A percentile compares a stretch with the other conserved stretches of the same genome.
Conservation (phyloP, 176 grass and related monocot genomes). For the Bonia amplexicaulis region DNA sequence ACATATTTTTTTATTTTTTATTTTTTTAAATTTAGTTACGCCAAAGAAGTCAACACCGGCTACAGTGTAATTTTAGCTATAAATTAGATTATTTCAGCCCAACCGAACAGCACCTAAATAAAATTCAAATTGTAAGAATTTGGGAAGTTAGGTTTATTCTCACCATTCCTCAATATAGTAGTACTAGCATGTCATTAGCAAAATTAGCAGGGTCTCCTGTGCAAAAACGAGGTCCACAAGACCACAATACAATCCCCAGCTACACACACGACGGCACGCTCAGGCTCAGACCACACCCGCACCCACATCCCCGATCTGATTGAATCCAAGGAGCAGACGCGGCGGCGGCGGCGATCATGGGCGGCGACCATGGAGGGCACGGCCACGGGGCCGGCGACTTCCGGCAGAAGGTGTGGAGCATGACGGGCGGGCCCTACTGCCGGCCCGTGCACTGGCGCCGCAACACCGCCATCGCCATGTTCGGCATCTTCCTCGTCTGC, state of each 20-base stretch:
- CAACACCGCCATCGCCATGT: conserved; percentile 94
- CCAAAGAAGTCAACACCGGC: no score
- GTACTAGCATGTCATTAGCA: background rate
- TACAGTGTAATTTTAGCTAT: no score
- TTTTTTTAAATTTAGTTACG: no score
- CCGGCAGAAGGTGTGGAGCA: conserved; percentile 93
- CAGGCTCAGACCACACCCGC: conserved; percentile 1
- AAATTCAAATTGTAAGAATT: background rate
- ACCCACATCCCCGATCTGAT: conserved; percentile 35
- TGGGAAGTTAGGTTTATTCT: background rate
- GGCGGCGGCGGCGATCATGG: conserved; percentile 34
- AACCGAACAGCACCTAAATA: no score
- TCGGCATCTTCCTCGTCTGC: conserved; percentile 79
- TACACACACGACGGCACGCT: background rate
- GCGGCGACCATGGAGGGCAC: conserved; percentile 40
- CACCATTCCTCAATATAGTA: background rate
- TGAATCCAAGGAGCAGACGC: conserved; percentile 23
- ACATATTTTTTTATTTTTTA: no score
- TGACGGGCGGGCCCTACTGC: conserved; percentile 97
- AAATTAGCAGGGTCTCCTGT: conserved; percentile 18
- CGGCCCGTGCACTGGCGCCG: conserved; percentile 96
- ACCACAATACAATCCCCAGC: conserved; percentile 26
- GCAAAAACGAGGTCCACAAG: conserved; percentile 37
- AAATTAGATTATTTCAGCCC: no score
- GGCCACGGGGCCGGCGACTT: conserved; percentile 60